A percentile compares a stretch with the other conserved stretches of the same genome.
phyloP scores from a whole-genome alignment of 805 yeast species.

The Sugiyamaella floridensis region DNA sequence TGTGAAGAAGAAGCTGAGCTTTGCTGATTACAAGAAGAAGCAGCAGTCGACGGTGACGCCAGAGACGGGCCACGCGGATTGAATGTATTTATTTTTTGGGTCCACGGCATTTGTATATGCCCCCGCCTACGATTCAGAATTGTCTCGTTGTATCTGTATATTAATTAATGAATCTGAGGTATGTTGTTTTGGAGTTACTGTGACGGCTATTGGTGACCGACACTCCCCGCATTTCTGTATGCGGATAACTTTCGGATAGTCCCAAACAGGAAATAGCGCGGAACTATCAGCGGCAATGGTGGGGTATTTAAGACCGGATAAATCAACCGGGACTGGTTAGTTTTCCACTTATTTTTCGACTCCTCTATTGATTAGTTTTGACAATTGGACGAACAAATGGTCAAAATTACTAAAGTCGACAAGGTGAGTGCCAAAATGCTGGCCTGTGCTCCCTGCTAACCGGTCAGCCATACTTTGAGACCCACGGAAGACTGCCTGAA shows the following conservation, averaged over 20 bases:
- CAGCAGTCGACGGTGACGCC: conserved; percentile 17
- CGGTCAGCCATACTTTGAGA: conserved; percentile 16
- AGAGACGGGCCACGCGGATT: background rate
- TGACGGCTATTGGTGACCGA: too few species aligned
- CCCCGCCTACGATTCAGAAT: background rate
- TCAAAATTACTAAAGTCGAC: conserved; percentile 3
- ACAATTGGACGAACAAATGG: background rate
- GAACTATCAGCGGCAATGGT: background rate
- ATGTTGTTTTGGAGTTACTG: background rate
- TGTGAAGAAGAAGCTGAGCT: conserved; percentile 49
- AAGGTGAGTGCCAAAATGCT: background rate
- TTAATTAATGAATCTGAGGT: background rate
- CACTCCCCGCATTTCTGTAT: too few species aligned
- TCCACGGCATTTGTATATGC: background rate
- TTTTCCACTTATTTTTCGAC: too few species aligned
- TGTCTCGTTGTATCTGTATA: background rate
- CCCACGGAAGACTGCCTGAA: conserved; percentile 25
- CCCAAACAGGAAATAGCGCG: background rate
- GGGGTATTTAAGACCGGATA: background rate
- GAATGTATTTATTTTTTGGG: background rate
- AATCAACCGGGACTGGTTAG: background rate
- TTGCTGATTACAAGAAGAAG: conserved; percentile 69
- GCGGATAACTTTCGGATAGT: background rate
- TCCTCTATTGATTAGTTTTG: background rate
- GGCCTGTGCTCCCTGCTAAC: background rate